These are phyloP conservation scores for Parsonsia alboflavescens DNA, from an alignment of 257 asterid species.

Conservation along the genomic window DNA sequence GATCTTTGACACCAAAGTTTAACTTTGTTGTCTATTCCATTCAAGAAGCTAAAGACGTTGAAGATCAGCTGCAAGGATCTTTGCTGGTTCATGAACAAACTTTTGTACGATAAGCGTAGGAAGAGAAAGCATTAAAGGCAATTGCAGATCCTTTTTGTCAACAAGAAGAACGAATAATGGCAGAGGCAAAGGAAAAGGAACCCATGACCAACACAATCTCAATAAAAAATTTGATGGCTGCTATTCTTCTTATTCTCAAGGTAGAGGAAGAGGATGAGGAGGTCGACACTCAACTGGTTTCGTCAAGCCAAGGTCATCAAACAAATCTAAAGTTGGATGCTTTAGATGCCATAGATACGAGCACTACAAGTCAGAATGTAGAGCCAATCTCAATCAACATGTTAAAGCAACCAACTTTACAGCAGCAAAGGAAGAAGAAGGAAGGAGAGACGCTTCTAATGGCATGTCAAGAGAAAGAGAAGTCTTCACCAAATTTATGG, in stretches of 20 bases:
- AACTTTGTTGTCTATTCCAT: neutral
- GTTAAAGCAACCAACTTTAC: no score
- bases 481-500: neutral
- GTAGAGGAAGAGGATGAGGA: no score
- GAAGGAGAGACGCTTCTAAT: constrained; percentile 9
- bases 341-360: no score
- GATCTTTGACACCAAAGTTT: neutral
- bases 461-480: neutral
- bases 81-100: neutral
- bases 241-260: no score
- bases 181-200: neutral
- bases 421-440: neutral
- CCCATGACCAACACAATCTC: no score
- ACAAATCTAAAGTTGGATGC: no score
- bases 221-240: no score
- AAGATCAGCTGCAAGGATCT: neutral
- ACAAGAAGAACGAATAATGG: no score
- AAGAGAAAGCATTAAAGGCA: constrained; percentile 10
- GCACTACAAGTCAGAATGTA: constrained; percentile 3
- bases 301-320: neutral
- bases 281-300: no score
- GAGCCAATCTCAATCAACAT: neutral
- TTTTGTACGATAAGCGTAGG: neutral
- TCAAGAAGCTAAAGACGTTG: no score
- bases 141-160: no score